Conservation (phyloP, 495 filamentous ascomycete species). For the Lepidopterella palustris region DNA sequence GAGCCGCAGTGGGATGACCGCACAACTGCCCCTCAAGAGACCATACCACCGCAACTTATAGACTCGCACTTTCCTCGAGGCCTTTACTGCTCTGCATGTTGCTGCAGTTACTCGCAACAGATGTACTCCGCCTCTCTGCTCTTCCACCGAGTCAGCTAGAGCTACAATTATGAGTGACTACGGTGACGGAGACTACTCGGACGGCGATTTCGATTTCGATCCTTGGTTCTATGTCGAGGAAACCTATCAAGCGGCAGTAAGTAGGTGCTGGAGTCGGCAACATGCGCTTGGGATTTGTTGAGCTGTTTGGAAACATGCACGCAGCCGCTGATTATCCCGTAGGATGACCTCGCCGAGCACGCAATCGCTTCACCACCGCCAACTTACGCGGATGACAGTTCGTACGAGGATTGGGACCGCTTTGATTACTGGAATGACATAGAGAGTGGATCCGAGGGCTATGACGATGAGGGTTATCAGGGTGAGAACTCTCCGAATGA, state of each 20-base stretch:
- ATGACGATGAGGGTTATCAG: constrained; percentile 29
- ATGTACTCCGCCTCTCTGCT: background rate
- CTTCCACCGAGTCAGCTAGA: background rate
- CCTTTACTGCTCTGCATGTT: background rate
- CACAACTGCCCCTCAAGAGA: background rate
- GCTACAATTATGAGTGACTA: constrained; percentile 24
- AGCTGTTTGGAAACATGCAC: background rate
- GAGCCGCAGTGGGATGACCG: background rate
- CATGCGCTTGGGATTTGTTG: background rate
- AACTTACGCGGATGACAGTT: constrained; percentile 19
- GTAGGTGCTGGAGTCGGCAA: background rate
- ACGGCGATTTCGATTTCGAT: constrained; percentile 20
- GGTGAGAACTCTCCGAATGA: background rate
- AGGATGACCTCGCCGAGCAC: constrained; percentile 40
- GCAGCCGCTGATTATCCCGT: constrained; percentile 2
- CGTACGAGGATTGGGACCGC: constrained; percentile 20
- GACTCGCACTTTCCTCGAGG: background rate
- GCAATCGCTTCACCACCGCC: constrained; percentile 35
- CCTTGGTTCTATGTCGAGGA: constrained; percentile 39
- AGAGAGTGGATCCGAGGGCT: constrained; percentile 35
- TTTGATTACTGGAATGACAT: constrained; percentile 35
- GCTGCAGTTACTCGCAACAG: background rate
- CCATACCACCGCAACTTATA: background rate
- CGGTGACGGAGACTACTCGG: constrained; percentile 24
- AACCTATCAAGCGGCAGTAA: constrained; percentile 30